Conservation (phyloP, 129 eudicot species). For the Pseudognaphalium luteoalbum region DNA sequence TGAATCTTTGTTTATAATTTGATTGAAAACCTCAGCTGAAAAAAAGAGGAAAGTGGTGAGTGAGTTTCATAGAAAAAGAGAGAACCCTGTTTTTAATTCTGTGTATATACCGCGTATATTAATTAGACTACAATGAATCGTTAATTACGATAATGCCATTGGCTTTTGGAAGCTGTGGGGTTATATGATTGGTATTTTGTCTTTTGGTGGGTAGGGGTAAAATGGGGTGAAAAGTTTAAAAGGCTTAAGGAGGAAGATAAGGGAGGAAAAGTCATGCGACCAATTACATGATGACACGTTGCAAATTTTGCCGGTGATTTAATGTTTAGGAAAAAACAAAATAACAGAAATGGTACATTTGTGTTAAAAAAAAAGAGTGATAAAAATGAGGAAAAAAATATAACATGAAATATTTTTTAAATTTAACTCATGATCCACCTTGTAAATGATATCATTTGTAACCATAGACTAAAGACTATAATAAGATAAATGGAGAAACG, state of each 20-base stretch:
- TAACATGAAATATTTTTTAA: background rate
- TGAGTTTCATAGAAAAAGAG: slow-evolving; percentile 22
- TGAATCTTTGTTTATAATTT: background rate
- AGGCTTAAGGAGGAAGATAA: slow-evolving; percentile 32
- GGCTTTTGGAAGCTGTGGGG: background rate
- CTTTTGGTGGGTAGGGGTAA: slow-evolving; percentile 24
- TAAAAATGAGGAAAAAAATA: background rate
- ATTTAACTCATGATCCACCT: no score
- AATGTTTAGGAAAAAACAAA: background rate
- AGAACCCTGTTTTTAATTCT: slow-evolving; percentile 29
- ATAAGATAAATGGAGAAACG: background rate
- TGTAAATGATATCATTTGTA: background rate
- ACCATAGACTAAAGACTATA: background rate
- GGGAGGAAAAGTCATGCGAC: slow-evolving; percentile 17
- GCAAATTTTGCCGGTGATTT: background rate
- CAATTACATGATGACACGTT: slow-evolving; percentile 32
- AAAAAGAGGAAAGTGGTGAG: slow-evolving; percentile 23
- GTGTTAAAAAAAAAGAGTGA: background rate
- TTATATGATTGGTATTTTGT: background rate
- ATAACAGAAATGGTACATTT: background rate
- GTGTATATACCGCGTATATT: slow-evolving; percentile 49
- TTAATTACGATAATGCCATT: slow-evolving; percentile 26
- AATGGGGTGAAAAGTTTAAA: background rate
- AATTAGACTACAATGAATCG: background rate
- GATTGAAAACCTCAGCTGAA: slow-evolving; percentile 6